Base-by-base conservation (phyloP, 2,329 filamentous ascomycete species). In the Fusarium cyanostomum region DNA sequence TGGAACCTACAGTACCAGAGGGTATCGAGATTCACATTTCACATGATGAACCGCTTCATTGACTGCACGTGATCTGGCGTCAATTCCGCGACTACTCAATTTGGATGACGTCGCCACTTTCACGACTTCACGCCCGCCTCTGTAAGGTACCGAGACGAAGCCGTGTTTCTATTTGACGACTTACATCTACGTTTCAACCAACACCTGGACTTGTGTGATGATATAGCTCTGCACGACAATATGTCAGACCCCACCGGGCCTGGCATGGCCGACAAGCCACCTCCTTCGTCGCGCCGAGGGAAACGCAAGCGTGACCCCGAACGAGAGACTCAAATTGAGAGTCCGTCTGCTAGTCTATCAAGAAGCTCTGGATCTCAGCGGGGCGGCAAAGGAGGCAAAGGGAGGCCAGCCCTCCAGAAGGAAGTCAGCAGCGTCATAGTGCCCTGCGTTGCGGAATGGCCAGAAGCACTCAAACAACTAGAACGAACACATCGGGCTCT, bases 401-500 rank as follows among this genome's bases (percentile, higher is more conserved):
- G 48, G 39, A 67, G 60, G 8, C 34, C 63, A 4, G 45, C 15
- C 4, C 53, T 55, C n/a, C 57, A 66, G 41, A 70, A 59, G 13
- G 59, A 69, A 16, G 16, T 56, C 9, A 73, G 62, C 33, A 67
- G 30, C 24, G 39, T 51, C 6, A 56, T 70, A 8, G 49, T 68
- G 41, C 58, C 56, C 8, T 79, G 79, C 52, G 59, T 72, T 21
- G 77, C 80, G 26, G 78, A 80, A 44, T 97, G 94, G 93, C 93
- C 94, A 1, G 82, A 86, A 1, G 81, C 84, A 41, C 92, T 98
- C 75, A 89, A 86, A 54, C 80, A 82, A 37, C 82, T 98, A 8
- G 87, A 90, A 24, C 88, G 89, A 73, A 91, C 89, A 0, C 91
- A 98, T 74, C 86, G 88, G 59, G 94, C 95, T 1, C 79, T 99